Evolutionary conservation across 805 yeast genomes (phyloP), one percentile per base, ranked within the genome.

Genomic region (Ogataea thermomethanolica): DNA sequence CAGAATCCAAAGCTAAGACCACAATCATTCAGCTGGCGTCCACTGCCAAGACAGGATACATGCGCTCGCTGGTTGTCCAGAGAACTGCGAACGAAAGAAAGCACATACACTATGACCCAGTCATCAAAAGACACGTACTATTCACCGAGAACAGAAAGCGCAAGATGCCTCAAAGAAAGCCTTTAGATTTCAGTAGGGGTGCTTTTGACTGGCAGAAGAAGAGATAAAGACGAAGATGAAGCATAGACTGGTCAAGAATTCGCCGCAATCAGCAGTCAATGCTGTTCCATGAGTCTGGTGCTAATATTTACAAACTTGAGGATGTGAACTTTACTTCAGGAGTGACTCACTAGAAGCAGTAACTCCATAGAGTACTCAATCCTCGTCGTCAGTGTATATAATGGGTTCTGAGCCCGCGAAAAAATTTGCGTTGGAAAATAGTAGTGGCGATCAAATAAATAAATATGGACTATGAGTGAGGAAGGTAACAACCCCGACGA

Each of bases 81-180:
- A 81, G 96, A 69, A 79, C 85, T 39, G 79, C 95, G 3, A 85
- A 86, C 35, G 70, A 78, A 42, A 80, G 91, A 47, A 79, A 78
- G 34, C 93, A 88, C 58, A 82, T 90, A 24, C 76, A 93, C 54
- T 88, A 88, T 57, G 96, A 88, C 58, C 95, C 96, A 2, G 55
- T 81, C 45, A 96, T 87, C 8, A 80, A 84, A 64, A 80, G 96
- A 63, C 96, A 89, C 68, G 96, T 93, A 37, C 70, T 91, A 45
- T 91, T 93, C 69, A 79, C 80, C 23, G 99, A 91, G 62, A 77
- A 84, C 39, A 86, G 85, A 62, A 88, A 87, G 72, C 79, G 99
- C 64, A 88, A 84, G 44, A 63, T 64, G 63, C 79, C 79, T 7
- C 79, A 73, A 37, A 60, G 64, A 25, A 69, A 67, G 40, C 74